Evolutionary conservation across 345 rosid species (phyloP).

Genomic region (Eucalyptus pumila): DNA sequence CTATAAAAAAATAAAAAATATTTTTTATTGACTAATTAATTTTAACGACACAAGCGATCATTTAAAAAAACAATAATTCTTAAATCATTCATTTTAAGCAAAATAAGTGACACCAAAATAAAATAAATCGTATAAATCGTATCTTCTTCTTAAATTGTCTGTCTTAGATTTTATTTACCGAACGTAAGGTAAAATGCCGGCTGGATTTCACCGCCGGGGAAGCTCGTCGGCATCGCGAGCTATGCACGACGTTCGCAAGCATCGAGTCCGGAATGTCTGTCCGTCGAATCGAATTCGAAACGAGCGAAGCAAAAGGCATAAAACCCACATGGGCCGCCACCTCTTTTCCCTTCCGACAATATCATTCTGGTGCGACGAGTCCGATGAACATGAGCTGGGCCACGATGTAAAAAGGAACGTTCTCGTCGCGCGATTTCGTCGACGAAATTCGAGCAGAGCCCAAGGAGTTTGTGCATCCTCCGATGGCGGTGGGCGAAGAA

Average conservation of each 20-base stretch:
- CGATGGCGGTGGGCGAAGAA: not conserved
- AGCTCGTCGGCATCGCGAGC: not conserved
- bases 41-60: rapidly evolving
- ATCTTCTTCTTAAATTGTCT: not conserved
- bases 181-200: not conserved
- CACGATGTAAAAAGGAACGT: not conserved
- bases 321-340: not conserved
- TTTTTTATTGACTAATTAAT: rapidly evolving
- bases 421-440: not conserved
- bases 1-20: too few relatives aligned
- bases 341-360: not conserved
- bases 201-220: not conserved
- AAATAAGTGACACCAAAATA: rapidly evolving
- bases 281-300: not conserved
- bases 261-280: not conserved
- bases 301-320: not conserved
- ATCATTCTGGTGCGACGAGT: not conserved
- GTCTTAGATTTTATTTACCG: not conserved
- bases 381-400: not conserved
- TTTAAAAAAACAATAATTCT: too few relatives aligned
- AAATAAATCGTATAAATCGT: rapidly evolving
- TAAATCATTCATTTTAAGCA: rapidly evolving
- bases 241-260: not conserved
- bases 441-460: not conserved
- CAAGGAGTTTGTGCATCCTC: not conserved